A percentile compares a stretch with the other conserved stretches of the same genome.
Conservation (phyloP, 345 rosid species). For the Microthlaspi erraticum region DNA sequence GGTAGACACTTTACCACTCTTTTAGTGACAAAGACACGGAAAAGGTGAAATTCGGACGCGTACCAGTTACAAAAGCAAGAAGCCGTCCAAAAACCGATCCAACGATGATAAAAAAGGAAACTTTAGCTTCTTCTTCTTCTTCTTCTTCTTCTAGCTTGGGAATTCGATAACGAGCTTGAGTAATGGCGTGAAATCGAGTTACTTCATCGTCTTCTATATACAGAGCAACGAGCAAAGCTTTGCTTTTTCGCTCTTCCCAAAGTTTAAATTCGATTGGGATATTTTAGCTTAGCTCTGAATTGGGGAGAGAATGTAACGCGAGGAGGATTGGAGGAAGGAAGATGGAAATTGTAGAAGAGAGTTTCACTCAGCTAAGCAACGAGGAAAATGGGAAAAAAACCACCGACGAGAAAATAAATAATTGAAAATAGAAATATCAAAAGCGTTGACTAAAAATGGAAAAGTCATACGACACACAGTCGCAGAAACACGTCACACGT, state of each 20-base stretch:
- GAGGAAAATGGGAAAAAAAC: neutral
- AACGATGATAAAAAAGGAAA: neutral
- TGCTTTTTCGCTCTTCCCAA: neutral
- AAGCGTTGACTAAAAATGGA: slow-evolving; percentile 6
- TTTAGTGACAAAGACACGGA: neutral
- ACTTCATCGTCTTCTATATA: neutral
- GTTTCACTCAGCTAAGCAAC: slow-evolving; percentile 28
- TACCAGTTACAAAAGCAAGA: slow-evolving; percentile 28
- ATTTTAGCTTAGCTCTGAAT: neutral
- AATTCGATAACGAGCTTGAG: neutral
- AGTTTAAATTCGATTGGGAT: neutral
- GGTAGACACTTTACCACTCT: too few relatives aligned
- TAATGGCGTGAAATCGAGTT: slow-evolving; percentile 9
- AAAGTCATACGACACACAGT: neutral
- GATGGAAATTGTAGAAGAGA: slow-evolving; percentile 12
- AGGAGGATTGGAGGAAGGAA: slow-evolving; percentile 23
- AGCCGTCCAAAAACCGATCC: neutral
- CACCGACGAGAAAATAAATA: slow-evolving; percentile 15
- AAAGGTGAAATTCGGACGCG: neutral
- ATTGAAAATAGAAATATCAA: neutral
- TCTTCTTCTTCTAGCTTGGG: slow-evolving; percentile 26
- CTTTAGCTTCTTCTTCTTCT: slow-evolving; percentile 14
- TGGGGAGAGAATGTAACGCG: slow-evolving; percentile 5
- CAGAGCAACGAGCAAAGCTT: neutral
- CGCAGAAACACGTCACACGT: neutral